Percentiles rank a stretch among this genome's conserved stretches.
phyloP scores from a whole-genome alignment of 2,329 filamentous ascomycete genomes.

The Trichoderma endophyticum region DNA sequence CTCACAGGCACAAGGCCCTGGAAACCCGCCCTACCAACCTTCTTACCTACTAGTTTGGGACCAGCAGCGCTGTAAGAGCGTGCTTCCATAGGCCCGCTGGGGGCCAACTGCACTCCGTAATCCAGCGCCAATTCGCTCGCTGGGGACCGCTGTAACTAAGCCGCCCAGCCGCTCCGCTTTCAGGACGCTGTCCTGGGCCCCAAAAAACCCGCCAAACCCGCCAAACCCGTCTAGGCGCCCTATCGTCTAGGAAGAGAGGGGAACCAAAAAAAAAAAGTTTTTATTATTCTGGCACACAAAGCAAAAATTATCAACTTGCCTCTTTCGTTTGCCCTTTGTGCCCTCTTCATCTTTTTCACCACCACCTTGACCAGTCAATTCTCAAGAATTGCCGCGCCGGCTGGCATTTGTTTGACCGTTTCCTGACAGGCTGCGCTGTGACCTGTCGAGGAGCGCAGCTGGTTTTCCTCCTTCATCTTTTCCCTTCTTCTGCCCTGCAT shows the following conservation, averaged over 20 bases:
- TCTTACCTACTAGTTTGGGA: constrained; percentile 11
- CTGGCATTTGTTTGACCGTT: constrained; percentile 21
- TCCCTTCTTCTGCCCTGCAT: constrained; percentile 14
- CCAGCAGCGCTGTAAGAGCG: constrained; percentile 8
- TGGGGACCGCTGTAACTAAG: constrained; percentile 11
- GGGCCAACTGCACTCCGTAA: constrained; percentile 10
- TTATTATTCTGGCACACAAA: constrained; percentile 40
- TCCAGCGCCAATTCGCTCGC: constrained; percentile 5
- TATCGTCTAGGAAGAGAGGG: constrained; percentile 23
- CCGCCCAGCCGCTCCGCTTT: constrained; percentile 14
- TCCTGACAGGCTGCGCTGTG: constrained; percentile 23
- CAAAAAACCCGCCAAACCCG: not conserved
- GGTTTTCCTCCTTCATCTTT: not conserved
- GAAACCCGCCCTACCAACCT: not conserved
- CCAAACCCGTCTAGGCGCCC: constrained; percentile 16
- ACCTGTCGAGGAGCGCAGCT: constrained; percentile 23
- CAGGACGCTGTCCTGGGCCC: constrained; percentile 7
- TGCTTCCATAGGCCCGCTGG: constrained; percentile 10
- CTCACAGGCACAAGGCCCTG: not conserved
- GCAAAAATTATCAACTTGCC: constrained; percentile 31
- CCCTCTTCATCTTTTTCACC: constrained; percentile 27
- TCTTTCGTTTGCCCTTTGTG: constrained; percentile 30
- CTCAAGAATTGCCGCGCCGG: constrained; percentile 27
- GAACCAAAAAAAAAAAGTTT: constrained; percentile 27
- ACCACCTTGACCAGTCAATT: constrained; percentile 31